A percentile compares a stretch with the other conserved stretches of the same genome.
Conservation (phyloP, 106 monocot species). For the Xerophyta viscosa region DNA sequence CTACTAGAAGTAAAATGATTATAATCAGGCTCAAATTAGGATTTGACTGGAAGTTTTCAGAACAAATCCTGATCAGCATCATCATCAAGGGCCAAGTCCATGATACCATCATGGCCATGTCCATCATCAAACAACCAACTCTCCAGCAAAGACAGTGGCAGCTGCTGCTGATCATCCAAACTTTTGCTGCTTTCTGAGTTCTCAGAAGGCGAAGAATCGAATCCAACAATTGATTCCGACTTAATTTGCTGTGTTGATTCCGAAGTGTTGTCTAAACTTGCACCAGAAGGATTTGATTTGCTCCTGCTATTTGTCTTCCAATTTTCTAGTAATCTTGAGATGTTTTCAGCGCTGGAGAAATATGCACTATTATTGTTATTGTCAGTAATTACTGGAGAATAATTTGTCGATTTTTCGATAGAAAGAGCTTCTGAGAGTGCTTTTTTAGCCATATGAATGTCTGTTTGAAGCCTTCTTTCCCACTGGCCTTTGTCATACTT, state of each 20-base stretch:
- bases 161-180: neutral
- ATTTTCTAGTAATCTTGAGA: conserved; percentile 7
- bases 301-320: conserved; percentile 22
- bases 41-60: no score
- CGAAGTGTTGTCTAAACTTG: conserved; percentile 1
- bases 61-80: conserved; percentile 8
- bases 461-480: conserved; percentile 36
- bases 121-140: conserved; percentile 51
- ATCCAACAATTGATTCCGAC: no score
- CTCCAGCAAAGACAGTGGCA: conserved; percentile 30
- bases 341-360: conserved; percentile 24
- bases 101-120: conserved; percentile 15
- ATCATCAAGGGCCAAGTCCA: conserved; percentile 27
- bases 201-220: conserved; percentile 14
- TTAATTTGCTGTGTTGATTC: conserved; percentile 5
- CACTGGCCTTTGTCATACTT: conserved; percentile 17
- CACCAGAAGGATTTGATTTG: neutral
- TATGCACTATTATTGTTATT: neutral
- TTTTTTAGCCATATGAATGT: conserved; percentile 36
- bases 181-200: conserved; percentile 10
- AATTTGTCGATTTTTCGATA: conserved; percentile 1
- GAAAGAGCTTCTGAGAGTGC: conserved; percentile 31
- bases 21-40: no score
- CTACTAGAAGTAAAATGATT: no score
- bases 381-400: neutral